Evolutionary conservation across 257 asterid genomes (phyloP), one percentile per base, ranked within the genome.

Genomic region (Anisodus tanguticus): DNA sequence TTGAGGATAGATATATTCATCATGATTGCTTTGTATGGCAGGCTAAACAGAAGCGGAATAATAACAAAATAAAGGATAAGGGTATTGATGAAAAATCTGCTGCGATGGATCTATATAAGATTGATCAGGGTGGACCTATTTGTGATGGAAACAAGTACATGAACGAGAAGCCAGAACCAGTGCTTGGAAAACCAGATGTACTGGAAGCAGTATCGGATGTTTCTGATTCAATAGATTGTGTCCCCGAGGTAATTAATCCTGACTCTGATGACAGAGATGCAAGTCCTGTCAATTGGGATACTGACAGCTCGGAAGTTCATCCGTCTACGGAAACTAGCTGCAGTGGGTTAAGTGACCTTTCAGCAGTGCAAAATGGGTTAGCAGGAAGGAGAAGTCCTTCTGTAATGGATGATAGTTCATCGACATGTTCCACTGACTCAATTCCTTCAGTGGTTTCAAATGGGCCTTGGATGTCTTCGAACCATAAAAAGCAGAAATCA

Each of bases 361-460:
- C 93, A 74, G 85, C 90, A 51, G 89, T 82, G 68, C 97, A 88
- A 83, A 93, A 91, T 82, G 97, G 95, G 79, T 71, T 81, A n/a
- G 93, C 91, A 62, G 91, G 90, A 76, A 53, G 85, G 88, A 88
- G 91, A 86, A 85, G 85, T 82, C 84, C 92, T 66, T 93, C 95
- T 22, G 84, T 85, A 41, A 84, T 95, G 88, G 98, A 94, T 79
- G 99, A 97, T 86, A 95, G 93, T 90, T 95, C 98, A 60, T 97
- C 98, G 63, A 91, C 97, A 66, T 94, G 98, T 88, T 97, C 98
- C 81, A 92, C 97, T 15, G 98, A 95, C 88, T 94, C 98, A 3
- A 90, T 91, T 84, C 96, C 95, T 77, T 91, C 96, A 12, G 93
- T 77, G 47, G 82, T 80, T 51, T 80, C 83, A 78, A 93, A 85